Evolutionary conservation across 192 early-diverging fungal species (phyloP).

Genomic region (Obelidium mucronatum): DNA sequence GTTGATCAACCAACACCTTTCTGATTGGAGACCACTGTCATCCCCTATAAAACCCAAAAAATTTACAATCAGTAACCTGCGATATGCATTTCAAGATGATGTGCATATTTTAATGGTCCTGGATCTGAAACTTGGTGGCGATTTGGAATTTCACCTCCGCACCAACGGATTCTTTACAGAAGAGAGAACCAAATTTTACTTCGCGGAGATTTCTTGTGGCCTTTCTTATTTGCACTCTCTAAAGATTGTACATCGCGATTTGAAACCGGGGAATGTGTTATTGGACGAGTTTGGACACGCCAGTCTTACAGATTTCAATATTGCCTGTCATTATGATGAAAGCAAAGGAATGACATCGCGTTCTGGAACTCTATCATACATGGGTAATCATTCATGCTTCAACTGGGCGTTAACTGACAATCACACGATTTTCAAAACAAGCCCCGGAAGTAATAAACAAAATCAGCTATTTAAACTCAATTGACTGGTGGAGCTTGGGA

Average conservation of each 20-base stretch:
- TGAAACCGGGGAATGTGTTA: constrained; percentile 92
- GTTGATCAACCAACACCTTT: not conserved
- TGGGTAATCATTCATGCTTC: constrained; percentile 58
- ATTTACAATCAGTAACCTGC: constrained; percentile 68
- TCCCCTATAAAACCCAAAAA: not conserved
- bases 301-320: constrained; percentile 96
- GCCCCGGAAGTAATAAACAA: constrained; percentile 60
- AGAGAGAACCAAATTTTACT: constrained; percentile 82
- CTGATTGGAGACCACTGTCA: not conserved
- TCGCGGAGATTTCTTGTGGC: constrained; percentile 87
- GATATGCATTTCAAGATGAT: constrained; percentile 97
- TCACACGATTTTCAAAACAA: constrained; percentile 12
- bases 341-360: constrained; percentile 80
- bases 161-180: constrained; percentile 76
- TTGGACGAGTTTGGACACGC: constrained; percentile 85
- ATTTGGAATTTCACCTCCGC: constrained; percentile 88
- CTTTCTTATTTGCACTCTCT: constrained; percentile 83
- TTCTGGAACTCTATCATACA: constrained; percentile 91
- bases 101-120: constrained; percentile 93
- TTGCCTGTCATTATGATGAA: constrained; percentile 71
- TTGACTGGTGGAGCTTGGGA: constrained; percentile 88
- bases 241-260: constrained; percentile 90
- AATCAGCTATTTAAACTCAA: constrained; percentile 55
- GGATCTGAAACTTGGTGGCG: constrained; percentile 96
- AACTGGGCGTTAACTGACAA: not conserved